phyloP scores from a whole-genome alignment of 768 basidiomycete species.

The Auriscalpium orientale region DNA sequence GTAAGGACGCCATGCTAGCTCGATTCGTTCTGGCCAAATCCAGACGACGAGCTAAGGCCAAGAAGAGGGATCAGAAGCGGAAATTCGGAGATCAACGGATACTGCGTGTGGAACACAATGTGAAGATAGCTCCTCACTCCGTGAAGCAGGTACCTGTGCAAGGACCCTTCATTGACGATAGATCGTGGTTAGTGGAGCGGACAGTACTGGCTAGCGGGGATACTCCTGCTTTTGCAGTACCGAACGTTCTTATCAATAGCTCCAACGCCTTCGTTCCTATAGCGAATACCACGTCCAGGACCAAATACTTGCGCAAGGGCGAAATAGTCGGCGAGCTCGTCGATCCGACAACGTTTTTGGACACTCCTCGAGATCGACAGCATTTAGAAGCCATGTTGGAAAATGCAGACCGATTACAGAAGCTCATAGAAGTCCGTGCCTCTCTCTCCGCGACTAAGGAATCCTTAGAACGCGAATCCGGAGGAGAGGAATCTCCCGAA shows the following conservation, averaged over 20 bases:
- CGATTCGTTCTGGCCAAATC: background rate
- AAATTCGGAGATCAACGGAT: background rate
- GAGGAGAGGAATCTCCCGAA: background rate
- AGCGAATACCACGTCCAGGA: background rate
- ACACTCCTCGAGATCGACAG: background rate
- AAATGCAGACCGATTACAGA: background rate
- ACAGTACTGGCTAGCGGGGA: background rate
- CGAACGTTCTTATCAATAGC: background rate
- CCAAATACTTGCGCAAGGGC: background rate
- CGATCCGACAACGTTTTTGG: background rate
- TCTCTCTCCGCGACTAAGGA: too few species aligned
- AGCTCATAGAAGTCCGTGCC: too few species aligned
- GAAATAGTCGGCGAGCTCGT: background rate
- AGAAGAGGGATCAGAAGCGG: background rate
- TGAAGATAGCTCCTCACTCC: constrained; percentile 1
- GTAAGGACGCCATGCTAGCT: background rate
- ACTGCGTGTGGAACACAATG: background rate
- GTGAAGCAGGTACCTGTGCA: background rate
- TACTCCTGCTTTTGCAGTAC: background rate
- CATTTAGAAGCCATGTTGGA: background rate
- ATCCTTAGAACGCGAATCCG: too few species aligned
- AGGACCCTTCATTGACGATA: background rate
- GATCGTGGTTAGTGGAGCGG: background rate
- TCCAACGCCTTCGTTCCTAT: background rate
- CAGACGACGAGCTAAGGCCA: background rate